Base-by-base conservation (phyloP, 352 stramenopile species). In the Saprolegnia diclina region DNA sequence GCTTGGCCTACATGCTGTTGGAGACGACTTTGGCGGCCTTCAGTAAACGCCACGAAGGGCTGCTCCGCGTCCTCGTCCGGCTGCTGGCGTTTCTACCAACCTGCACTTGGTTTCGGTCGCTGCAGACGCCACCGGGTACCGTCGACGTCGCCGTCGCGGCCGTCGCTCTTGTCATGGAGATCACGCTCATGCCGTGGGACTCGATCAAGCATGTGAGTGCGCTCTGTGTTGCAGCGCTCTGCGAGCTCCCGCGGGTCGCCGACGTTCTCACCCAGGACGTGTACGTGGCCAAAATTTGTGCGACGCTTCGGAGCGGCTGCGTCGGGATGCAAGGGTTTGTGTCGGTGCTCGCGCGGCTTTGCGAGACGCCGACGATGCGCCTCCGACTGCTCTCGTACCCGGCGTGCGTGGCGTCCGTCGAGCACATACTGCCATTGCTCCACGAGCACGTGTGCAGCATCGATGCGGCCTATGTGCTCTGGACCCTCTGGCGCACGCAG, bases 321-420 rank as follows among this genome's bases (percentile, higher is more conserved):
- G 45, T 65, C 32, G 35, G 57, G 10, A 26, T 65, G 57, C 57
- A 65, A 14, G 38, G 57, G 16, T 45, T 53, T 55, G 24, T 65
- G 7, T 16, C 40, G 13, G 40, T 65, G 29, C 19, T 45, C n/a
- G 57, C 57, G 6, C 26, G n/a, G 1, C 13, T 65, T 4, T 65
- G 57, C 21, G 16, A 22, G 4, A 52, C 26, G 1, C 56, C 56
- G 35, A 13, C 40, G 1, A 52, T 45, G n/a, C 24, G 57, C 3
- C 57, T 29, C n/a, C 57, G 57, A 3, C 24, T 65, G 19, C 14
- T 67, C 14, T 10, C 40, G n/a, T 57, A 22, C 21, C 61, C 61
- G 14, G 18, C 19, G 4, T 67, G n/a, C 26, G 5, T 56, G 19
- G 14, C 35, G 11, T 24, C 35, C 0, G 6, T 63, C 4, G 19